Conservation (phyloP, 768 basidiomycete genomes). For the Chalciporus chontae region DNA sequence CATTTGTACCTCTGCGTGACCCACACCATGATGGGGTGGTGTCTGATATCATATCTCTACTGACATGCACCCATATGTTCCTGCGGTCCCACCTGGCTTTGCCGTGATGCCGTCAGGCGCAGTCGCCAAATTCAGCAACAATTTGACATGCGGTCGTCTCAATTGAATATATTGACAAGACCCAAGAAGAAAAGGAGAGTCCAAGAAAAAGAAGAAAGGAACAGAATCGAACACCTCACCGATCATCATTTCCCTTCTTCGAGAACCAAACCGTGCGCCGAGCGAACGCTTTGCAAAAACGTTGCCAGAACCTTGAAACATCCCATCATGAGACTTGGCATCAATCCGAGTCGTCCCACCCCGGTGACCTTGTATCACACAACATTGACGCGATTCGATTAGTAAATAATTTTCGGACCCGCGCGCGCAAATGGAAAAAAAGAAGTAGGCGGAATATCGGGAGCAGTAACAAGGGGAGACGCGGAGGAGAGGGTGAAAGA, state of each 20-base stretch:
- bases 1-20: no score
- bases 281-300: background rate
- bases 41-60: background rate
- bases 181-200: background rate
- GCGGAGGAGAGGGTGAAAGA: background rate
- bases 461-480: background rate
- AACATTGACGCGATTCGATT: slow-evolving; percentile 3
- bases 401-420: slow-evolving; percentile 4
- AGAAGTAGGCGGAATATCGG: background rate
- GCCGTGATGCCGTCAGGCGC: slow-evolving; percentile 1
- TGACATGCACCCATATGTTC: slow-evolving; percentile 8
- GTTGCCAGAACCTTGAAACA: no score
- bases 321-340: no score
- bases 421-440: slow-evolving; percentile 3
- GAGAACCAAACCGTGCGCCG: slow-evolving; percentile 2
- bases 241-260: background rate
- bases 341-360: no score
- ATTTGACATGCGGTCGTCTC: background rate
- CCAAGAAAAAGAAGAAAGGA: no score
- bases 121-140: background rate
- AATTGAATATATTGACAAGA: background rate
- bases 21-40: background rate
- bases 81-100: background rate
- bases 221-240: no score
- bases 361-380: background rate